Evolutionary conservation across 73 alveolate genomes (phyloP), one percentile per base, ranked within the genome.

Genomic region (Effrenium voratum): DNA sequence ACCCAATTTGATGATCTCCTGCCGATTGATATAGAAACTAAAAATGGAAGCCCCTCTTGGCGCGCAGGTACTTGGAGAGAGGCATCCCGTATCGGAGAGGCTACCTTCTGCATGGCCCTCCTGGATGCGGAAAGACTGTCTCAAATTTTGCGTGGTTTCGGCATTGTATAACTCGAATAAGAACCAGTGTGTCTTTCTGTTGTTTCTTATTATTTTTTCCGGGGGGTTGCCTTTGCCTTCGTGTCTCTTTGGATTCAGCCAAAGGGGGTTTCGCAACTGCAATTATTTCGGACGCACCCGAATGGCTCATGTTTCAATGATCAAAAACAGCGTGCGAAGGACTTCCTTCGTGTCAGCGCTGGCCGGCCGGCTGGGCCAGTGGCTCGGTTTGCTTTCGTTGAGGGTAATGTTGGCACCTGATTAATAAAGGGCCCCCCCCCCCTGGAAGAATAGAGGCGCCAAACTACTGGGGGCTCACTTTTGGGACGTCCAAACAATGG

Each of bases 61-160:
- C 32, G 60, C 45, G 38, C 19, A 87, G 95, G 95, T 99, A 99
- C 60, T 81, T 76, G 49, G 98, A 86, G 86, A 86, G 98, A 50
- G 99, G 99, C n/a, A 99, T 99, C 45, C 99, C 99, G 45, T 99
- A 99, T 79, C 98, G 99, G 46, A 47, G 99, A 60, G 99, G 99
- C 40, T 99, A 99, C 77, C 91, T 99, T 36, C 73, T 99, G 60
- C 98, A 92, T 49, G 99, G 99, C 34, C 99, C 99, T 13, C 99
- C 99, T 26, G 99, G 99, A 28, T 94, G 99, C 41, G 99, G 99
- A 19, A 98, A 99, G 84, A 24, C 49, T 10, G 19, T 8, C 63
- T 19, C 63, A n/a, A n/a, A n/a, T n/a, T n/a, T n/a, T n/a, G n/a
- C n/a, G n/a, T n/a, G n/a, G n/a, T n/a, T n/a, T n/a, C n/a, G n/a